These are phyloP conservation scores for Paracamarosporium sp. DNA, from an alignment of 2,329 filamentous ascomycete genomes.

Conservation along the genomic window DNA sequence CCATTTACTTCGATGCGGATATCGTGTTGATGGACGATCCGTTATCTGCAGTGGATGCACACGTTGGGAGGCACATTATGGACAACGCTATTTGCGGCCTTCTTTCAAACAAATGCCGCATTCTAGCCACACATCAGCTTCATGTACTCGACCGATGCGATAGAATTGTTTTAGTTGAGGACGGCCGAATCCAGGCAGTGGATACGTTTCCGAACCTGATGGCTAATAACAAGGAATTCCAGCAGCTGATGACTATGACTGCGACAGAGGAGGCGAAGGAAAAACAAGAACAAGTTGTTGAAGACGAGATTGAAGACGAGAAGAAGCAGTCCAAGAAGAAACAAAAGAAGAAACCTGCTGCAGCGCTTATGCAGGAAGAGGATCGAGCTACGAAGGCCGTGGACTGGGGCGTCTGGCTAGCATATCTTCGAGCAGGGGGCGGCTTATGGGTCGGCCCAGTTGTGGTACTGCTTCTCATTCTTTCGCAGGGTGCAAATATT, in stretches of 20 bases:
- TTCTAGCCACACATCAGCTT: conserved; percentile 93
- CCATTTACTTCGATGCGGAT: conserved; percentile 70
- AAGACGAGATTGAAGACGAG: conserved; percentile 62
- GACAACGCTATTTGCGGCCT: conserved; percentile 92
- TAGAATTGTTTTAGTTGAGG: conserved; percentile 91
- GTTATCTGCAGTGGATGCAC: conserved; percentile 63
- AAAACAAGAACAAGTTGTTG: conserved; percentile 56
- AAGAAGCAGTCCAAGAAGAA: conserved; percentile 61
- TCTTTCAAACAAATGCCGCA: conserved; percentile 85
- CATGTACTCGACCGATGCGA: conserved; percentile 92
- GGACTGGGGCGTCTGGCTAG: conserved; percentile 78
- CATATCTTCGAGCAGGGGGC: conserved; percentile 79
- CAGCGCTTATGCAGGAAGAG: conserved; percentile 74
- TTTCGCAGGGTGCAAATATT: conserved; percentile 85
- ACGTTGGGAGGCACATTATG: conserved; percentile 76
- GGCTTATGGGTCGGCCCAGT: conserved; percentile 71
- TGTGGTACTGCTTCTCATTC: conserved; percentile 68
- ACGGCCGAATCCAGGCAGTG: conserved; percentile 80
- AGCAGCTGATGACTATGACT: conserved; percentile 81
- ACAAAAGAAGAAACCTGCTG: conserved; percentile 57
- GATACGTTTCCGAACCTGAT: conserved; percentile 92
- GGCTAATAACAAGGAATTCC: conserved; percentile 77
- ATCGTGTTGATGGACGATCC: conserved; percentile 71
- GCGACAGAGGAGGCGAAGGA: conserved; percentile 65
- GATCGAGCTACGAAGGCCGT: conserved; percentile 78